Evolutionary conservation across 1,284 basidiomycete genomes (phyloP).

Genomic region (Pseudozyma hubeiensis): DNA sequence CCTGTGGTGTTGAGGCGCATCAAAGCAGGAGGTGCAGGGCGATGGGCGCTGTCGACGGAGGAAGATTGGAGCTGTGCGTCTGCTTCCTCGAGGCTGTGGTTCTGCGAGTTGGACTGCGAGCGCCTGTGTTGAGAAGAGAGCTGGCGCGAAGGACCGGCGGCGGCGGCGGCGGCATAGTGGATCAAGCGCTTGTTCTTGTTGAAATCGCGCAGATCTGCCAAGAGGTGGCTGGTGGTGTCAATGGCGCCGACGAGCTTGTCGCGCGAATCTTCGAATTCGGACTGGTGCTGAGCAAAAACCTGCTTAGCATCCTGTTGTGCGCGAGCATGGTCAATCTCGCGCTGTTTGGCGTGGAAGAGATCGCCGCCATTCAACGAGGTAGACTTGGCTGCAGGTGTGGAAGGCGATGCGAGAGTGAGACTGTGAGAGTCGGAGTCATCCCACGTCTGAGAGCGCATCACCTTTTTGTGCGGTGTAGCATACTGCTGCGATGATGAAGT

Average conservation of each 20-base stretch:
- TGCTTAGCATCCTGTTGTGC: slow-evolving; percentile 36
- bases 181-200: slow-evolving; percentile 88
- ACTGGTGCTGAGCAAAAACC: slow-evolving; percentile 42
- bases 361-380: slow-evolving; percentile 21
- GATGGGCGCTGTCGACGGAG: slow-evolving; percentile 20
- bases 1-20: slow-evolving; percentile 44
- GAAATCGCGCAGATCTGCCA: slow-evolving; percentile 81
- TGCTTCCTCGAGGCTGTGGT: slow-evolving; percentile 37
- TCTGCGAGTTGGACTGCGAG: slow-evolving; percentile 27
- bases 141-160: slow-evolving; percentile 18
- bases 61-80: slow-evolving; percentile 17
- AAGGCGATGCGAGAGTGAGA: slow-evolving; percentile 31
- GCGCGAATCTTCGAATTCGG: slow-evolving; percentile 46
- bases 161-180: slow-evolving; percentile 76
- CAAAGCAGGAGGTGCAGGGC: slow-evolving; percentile 32
- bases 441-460: slow-evolving; percentile 30
- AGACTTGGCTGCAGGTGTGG: slow-evolving; percentile 21
- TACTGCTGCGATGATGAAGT: slow-evolving; percentile 28
- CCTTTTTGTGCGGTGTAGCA: slow-evolving; percentile 32
- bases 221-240: slow-evolving; percentile 77
- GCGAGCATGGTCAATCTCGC: slow-evolving; percentile 23
- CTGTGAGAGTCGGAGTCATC: slow-evolving; percentile 31
- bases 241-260: slow-evolving; percentile 72
- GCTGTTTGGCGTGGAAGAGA: slow-evolving; percentile 35
- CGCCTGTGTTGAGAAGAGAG: slow-evolving; percentile 22